A percentile compares a stretch with the other conserved stretches of the same genome.
Conservation (phyloP, 805 yeast species). For the Alloascoidea africana region DNA sequence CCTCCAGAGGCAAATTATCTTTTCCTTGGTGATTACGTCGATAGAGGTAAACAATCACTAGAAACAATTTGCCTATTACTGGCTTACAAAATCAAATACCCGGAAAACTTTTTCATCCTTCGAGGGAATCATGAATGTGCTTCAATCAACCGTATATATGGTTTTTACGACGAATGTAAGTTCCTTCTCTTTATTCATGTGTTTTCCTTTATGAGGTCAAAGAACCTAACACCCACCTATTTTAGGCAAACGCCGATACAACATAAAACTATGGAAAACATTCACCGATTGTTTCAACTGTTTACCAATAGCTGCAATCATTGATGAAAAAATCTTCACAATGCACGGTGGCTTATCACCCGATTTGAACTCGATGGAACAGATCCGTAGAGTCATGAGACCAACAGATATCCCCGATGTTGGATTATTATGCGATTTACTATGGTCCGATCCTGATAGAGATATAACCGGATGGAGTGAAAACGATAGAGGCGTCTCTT, state of each 20-base stretch:
- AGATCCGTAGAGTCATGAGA: slow-evolving; percentile 83
- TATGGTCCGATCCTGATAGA: slow-evolving; percentile 86
- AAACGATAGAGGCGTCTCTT: slow-evolving; percentile 82
- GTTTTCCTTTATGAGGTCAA: too few relatives aligned
- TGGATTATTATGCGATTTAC: slow-evolving; percentile 69
- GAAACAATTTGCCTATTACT: slow-evolving; percentile 71
- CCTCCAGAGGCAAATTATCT: slow-evolving; percentile 82
- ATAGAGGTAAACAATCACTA: slow-evolving; percentile 77
- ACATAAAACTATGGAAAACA: slow-evolving; percentile 80
- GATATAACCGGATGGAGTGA: slow-evolving; percentile 87
- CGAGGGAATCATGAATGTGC: slow-evolving; percentile 91
- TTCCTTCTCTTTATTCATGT: too few relatives aligned
- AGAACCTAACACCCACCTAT: too few relatives aligned
- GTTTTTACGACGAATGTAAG: slow-evolving; percentile 75
- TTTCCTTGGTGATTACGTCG: slow-evolving; percentile 76
- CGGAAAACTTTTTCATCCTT: slow-evolving; percentile 73
- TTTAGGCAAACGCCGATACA: slow-evolving; percentile 57
- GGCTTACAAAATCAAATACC: slow-evolving; percentile 77
- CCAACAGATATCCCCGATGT: slow-evolving; percentile 88
- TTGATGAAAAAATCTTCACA: slow-evolving; percentile 77
- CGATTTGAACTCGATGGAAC: slow-evolving; percentile 80
- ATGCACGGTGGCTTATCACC: slow-evolving; percentile 89
- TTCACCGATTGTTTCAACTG: slow-evolving; percentile 84
- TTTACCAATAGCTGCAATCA: slow-evolving; percentile 78
- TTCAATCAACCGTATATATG: slow-evolving; percentile 75